A percentile compares a stretch with the other conserved stretches of the same genome.
These are phyloP conservation scores for Globisporangium orthogonon DNA, from an alignment of 352 stramenopile genomes.

Conservation along the genomic window DNA sequence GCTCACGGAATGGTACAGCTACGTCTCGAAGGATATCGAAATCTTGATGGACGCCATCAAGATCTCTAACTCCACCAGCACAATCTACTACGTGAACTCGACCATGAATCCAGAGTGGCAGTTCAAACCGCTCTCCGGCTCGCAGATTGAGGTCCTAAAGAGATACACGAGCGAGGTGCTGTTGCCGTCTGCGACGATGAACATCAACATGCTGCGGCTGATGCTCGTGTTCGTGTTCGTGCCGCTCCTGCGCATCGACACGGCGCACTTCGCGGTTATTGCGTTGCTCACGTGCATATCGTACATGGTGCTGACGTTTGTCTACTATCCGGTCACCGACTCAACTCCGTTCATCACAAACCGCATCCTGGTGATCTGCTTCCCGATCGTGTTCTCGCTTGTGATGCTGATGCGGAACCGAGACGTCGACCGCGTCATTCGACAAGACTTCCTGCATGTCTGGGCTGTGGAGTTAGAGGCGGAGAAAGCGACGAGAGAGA, in stretches of 20 bases:
- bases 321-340: constrained; percentile 62
- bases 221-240: constrained; percentile 77
- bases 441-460: constrained; percentile 75
- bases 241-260: constrained; percentile 69
- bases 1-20: constrained; percentile 77
- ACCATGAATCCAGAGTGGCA: constrained; percentile 35
- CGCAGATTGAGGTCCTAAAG: constrained; percentile 46
- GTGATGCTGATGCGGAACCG: constrained; percentile 70
- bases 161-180: constrained; percentile 60
- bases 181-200: constrained; percentile 63
- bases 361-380: constrained; percentile 56
- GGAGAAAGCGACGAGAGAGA: constrained; percentile 61
- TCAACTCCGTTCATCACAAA: constrained; percentile 63
- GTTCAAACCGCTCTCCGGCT: constrained; percentile 52
- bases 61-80: constrained; percentile 25
- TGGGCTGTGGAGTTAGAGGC: constrained; percentile 71
- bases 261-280: constrained; percentile 56
- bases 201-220: constrained; percentile 71
- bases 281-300: constrained; percentile 42
- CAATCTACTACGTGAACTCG: constrained; percentile 58
- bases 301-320: constrained; percentile 53
- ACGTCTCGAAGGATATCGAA: constrained; percentile 58
- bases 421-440: constrained; percentile 70
- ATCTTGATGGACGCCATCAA: constrained; percentile 58
- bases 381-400: constrained; percentile 55